phyloP scores from a whole-genome alignment of 2,329 filamentous ascomycete species.

The Colletotrichum sp. region DNA sequence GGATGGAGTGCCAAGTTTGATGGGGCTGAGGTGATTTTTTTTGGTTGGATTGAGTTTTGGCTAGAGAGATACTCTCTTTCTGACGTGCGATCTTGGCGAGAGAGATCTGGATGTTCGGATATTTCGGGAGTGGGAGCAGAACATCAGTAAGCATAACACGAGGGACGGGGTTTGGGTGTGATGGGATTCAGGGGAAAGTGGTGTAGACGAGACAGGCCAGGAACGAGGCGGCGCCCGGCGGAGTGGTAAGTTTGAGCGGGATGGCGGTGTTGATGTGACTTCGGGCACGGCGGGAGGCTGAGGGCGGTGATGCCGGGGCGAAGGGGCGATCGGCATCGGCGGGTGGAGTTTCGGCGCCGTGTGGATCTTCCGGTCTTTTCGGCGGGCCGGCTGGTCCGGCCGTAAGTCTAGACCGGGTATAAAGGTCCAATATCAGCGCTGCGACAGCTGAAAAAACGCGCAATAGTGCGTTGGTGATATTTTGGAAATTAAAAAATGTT shows the following conservation, averaged over 20 bases:
- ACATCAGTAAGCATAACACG: background rate
- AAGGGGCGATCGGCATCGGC: background rate
- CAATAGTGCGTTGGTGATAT: too few relatives aligned
- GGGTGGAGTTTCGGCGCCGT: background rate
- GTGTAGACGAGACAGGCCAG: background rate
- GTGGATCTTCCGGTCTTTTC: background rate
- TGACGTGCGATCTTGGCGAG: background rate
- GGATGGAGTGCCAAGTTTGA: background rate
- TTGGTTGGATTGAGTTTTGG: background rate
- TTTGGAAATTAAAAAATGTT: too few relatives aligned
- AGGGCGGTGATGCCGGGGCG: background rate
- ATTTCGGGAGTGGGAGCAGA: background rate
- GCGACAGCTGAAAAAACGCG: background rate
- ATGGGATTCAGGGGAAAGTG: background rate
- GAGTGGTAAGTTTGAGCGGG: background rate
- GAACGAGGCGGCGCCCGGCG: background rate
- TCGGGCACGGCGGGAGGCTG: too few relatives aligned
- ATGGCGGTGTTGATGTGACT: background rate
- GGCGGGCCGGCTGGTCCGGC: background rate
- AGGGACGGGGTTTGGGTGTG: background rate
- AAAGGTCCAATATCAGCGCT: background rate
- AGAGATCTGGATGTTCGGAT: background rate
- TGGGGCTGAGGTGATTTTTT: background rate
- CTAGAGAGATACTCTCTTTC: background rate
- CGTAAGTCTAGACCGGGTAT: background rate